Evolutionary conservation across 176 grass and related monocot genomes (phyloP).

Genomic region (barley (Hordeum vulgare)): DNA sequence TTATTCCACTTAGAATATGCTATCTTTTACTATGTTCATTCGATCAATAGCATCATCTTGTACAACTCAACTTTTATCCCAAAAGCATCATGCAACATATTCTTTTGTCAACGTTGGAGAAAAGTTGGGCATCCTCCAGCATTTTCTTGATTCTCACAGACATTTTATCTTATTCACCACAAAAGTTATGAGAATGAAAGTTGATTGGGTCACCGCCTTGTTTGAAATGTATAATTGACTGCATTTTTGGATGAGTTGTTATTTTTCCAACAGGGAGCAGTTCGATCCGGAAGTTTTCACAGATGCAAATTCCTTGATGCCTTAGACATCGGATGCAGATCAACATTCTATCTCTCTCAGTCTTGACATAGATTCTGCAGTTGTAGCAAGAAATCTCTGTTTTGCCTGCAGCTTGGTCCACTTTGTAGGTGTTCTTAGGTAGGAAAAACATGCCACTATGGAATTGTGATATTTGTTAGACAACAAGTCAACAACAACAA

Average conservation of each 20-base stretch:
- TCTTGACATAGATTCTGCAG: constrained; percentile 1
- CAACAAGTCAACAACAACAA: neutral
- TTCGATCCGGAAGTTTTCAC: neutral
- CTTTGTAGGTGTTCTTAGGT: constrained; percentile 54
- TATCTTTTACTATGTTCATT: neutral
- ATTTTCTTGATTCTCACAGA: neutral
- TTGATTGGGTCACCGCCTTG: neutral
- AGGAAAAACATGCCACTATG: constrained; percentile 27
- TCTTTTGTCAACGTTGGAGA: neutral
- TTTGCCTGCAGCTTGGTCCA: constrained; percentile 21
- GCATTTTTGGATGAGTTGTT: neutral
- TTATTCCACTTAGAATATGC: neutral
- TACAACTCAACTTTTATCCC: neutral
- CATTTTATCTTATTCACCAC: neutral
- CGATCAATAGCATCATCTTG: neutral
- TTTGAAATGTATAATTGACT: neutral
- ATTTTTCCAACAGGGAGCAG: constrained; percentile 4
- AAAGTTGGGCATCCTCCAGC: neutral
- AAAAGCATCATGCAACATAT: neutral
- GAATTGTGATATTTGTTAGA: constrained; percentile 3
- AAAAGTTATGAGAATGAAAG: neutral
- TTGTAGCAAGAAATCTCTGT: constrained; percentile 24
- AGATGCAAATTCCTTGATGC: neutral
- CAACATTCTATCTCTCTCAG: neutral
- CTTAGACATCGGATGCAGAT: neutral